Percentiles rank a stretch among this genome's conserved stretches.
Conservation (phyloP, 345 rosid genomes). For the Brassica juncea region DNA sequence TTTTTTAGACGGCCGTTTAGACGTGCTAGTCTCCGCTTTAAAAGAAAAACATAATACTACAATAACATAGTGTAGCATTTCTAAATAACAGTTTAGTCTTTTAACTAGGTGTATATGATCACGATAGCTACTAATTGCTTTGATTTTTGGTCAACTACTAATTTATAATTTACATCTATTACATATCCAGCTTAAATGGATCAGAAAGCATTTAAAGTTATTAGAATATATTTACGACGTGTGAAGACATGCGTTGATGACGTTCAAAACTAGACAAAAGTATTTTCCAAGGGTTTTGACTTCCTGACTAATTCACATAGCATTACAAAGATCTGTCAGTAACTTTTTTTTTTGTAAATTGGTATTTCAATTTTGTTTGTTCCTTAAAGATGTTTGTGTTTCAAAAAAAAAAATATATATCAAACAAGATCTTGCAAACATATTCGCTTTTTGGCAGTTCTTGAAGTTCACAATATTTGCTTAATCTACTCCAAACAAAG, state of each 20-base stretch:
- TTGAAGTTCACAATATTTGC: neutral
- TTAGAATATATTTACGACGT: conserved; percentile 8
- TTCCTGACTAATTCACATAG: neutral
- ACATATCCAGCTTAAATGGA: neutral
- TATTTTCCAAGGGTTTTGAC: neutral
- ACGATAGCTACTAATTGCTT: neutral
- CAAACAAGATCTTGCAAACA: neutral
- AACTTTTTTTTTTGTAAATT: too few species aligned
- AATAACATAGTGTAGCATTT: neutral
- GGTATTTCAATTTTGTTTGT: neutral
- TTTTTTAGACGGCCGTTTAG: neutral
- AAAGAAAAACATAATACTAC: too few species aligned
- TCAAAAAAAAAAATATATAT: neutral
- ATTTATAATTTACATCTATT: neutral
- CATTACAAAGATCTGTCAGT: neutral
- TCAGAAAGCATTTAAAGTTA: neutral
- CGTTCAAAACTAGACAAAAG: neutral
- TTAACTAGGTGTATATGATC: neutral
- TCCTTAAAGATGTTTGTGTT: neutral
- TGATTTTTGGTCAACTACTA: neutral
- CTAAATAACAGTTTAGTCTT: neutral
- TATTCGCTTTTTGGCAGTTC: neutral
- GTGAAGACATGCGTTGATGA: neutral
- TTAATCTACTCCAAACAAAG: neutral
- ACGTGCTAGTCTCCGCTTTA: too few species aligned